phyloP scores from a whole-genome alignment of 768 basidiomycete species.

The Boletus reticuloceps region DNA sequence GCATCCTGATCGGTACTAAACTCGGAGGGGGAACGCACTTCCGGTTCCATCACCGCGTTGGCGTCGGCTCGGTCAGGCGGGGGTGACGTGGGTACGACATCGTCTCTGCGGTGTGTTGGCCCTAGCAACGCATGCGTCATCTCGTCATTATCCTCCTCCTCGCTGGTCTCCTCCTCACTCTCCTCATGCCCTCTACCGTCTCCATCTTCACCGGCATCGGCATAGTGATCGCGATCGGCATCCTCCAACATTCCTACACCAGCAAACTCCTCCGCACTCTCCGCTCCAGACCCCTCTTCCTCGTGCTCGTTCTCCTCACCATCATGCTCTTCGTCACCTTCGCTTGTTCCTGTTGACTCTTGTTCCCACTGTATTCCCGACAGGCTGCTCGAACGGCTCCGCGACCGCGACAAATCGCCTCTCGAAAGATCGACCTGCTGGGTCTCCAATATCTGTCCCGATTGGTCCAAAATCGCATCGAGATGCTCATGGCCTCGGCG shows the following conservation, averaged over 20 bases:
- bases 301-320: constrained; percentile 22
- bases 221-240: not conserved
- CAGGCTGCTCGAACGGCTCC: constrained; percentile 58
- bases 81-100: not conserved
- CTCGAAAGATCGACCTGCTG: constrained; percentile 70
- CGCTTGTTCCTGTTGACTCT: constrained; percentile 14
- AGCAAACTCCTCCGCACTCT: constrained; percentile 40
- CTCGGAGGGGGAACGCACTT: constrained; percentile 11
- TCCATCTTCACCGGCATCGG: not conserved
- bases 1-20: not conserved
- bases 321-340: constrained; percentile 18
- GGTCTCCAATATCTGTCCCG: constrained; percentile 80
- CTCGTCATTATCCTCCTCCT: constrained; percentile 34
- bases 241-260: constrained; percentile 25
- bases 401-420: constrained; percentile 43
- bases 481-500: constrained; percentile 81
- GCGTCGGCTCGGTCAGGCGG: not conserved
- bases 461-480: constrained; percentile 87
- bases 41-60: constrained; percentile 1
- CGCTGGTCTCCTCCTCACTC: constrained; percentile 40
- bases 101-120: constrained; percentile 1
- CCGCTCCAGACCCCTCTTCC: constrained; percentile 25
- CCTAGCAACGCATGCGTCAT: constrained; percentile 29
- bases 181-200: constrained; percentile 26
- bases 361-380: constrained; percentile 30